Percentiles rank a stretch among this genome's conserved stretches.
phyloP scores from a whole-genome alignment of 148 eudicot species.

The Silene uniflora region DNA sequence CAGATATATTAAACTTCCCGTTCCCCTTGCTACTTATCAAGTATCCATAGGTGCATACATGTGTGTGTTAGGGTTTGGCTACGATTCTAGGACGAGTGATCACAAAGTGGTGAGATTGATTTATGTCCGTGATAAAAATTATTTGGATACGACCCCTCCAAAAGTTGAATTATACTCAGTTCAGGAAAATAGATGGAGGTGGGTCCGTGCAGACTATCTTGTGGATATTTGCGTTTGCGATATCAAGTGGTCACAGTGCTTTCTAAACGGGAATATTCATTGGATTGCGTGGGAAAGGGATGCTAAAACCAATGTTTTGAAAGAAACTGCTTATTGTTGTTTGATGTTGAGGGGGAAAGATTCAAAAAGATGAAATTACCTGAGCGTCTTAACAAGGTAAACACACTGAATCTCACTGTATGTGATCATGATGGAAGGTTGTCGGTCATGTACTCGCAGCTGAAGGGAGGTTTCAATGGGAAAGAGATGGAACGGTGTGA shows the following conservation, averaged over 20 bases:
- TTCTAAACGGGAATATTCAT: slow-evolving; percentile 12
- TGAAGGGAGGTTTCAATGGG: no score
- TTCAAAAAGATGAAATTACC: no score
- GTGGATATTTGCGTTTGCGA: slow-evolving; percentile 10
- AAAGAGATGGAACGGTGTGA: no score
- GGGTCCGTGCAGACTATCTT: slow-evolving; percentile 3
- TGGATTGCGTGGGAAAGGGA: no score
- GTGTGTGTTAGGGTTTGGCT: slow-evolving; percentile 7
- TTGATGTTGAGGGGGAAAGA: no score
- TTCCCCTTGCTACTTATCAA: slow-evolving; percentile 8
- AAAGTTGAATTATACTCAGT: slow-evolving; percentile 14
- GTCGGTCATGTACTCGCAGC: no score
- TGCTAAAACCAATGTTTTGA: no score
- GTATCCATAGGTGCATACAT: background rate
- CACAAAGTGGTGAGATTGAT: slow-evolving; percentile 9
- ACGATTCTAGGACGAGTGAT: slow-evolving; percentile 4
- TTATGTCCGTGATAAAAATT: background rate
- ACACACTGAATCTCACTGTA: no score
- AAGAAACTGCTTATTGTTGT: no score
- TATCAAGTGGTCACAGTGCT: slow-evolving; percentile 16
- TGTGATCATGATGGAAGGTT: no score
- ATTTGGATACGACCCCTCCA: slow-evolving; percentile 15
- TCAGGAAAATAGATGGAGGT: slow-evolving; percentile 14
- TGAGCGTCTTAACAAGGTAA: no score
- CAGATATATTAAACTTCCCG: slow-evolving; percentile 17